Conservation (phyloP, 2,329 filamentous ascomycete species). For the Akanthomyces uredinophilus region DNA sequence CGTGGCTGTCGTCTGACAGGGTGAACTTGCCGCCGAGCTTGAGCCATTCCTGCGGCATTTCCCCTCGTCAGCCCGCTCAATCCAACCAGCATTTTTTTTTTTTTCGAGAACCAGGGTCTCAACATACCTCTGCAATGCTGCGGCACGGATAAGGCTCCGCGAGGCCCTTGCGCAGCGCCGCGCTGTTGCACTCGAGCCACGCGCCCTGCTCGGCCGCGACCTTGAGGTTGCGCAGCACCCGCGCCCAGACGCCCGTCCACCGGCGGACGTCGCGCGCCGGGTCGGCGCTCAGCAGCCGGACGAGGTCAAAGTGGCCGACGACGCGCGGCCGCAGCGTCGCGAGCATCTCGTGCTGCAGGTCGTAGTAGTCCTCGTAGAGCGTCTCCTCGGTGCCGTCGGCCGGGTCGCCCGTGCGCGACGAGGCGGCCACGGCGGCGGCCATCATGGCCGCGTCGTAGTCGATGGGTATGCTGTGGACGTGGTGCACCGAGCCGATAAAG, state of each 20-base stretch:
- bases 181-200: conserved; percentile 84
- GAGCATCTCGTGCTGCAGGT: conserved; percentile 81
- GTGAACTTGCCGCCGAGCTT: conserved; percentile 74
- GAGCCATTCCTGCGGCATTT: conserved; percentile 57
- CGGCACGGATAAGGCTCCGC: conserved; percentile 81
- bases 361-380: conserved; percentile 83
- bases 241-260: conserved; percentile 65
- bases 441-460: conserved; percentile 75
- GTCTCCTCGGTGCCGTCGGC: conserved; percentile 54
- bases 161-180: conserved; percentile 82
- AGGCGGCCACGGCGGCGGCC: conserved; percentile 35
- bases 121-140: conserved; percentile 67
- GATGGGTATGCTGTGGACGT: conserved; percentile 80
- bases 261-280: conserved; percentile 55
- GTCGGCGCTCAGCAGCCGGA: conserved; percentile 70
- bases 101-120: too few relatives aligned
- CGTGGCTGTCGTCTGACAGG: conserved; percentile 92
- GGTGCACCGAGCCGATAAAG: conserved; percentile 90
- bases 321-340: conserved; percentile 64
- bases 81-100: too few relatives aligned
- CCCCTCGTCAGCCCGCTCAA: too few relatives aligned
- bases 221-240: conserved; percentile 67
- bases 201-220: conserved; percentile 69
- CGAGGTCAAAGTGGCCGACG: conserved; percentile 91
- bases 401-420: conserved; percentile 11